These are phyloP conservation scores for Detonula confervacea DNA, from an alignment of 352 stramenopile species.

Conservation along the genomic window DNA sequence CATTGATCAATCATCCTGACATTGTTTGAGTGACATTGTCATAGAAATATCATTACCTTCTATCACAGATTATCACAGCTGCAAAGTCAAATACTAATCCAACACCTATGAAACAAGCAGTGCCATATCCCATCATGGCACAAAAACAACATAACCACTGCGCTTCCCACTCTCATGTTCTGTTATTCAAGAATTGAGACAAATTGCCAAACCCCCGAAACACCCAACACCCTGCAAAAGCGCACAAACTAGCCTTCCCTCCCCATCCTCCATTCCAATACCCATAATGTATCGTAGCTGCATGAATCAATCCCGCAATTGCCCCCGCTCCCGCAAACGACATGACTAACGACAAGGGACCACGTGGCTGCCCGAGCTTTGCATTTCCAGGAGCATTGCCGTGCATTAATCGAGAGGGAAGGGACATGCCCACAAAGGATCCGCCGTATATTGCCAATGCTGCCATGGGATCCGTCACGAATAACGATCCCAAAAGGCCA, in stretches of 20 bases:
- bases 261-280: slow-evolving; percentile 41
- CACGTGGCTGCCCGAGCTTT: slow-evolving; percentile 8
- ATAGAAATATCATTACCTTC: too few relatives aligned
- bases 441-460: slow-evolving; percentile 54
- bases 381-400: slow-evolving; percentile 32
- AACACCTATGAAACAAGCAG: too few relatives aligned
- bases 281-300: slow-evolving; percentile 39
- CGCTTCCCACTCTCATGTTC: too few relatives aligned
- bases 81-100: too few relatives aligned
- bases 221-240: slow-evolving; percentile 37
- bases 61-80: too few relatives aligned
- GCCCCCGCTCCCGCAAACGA: slow-evolving; percentile 48
- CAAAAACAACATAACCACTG: too few relatives aligned
- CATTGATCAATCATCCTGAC: too few relatives aligned
- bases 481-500: slow-evolving; percentile 48
- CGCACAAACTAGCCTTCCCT: slow-evolving; percentile 49
- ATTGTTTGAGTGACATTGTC: too few relatives aligned
- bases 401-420: slow-evolving; percentile 58
- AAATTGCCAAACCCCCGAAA: slow-evolving; percentile 30
- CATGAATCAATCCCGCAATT: slow-evolving; percentile 54
- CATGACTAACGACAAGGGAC: slow-evolving; percentile 19
- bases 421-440: slow-evolving; percentile 55
- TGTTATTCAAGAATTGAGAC: not conserved
- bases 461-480: slow-evolving; percentile 35
- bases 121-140: too few relatives aligned